A percentile compares a stretch with the other conserved stretches of the same genome.
Evolutionary conservation across 2,329 filamentous ascomycete species (phyloP).

Genomic region (Colletotrichum navitas): DNA sequence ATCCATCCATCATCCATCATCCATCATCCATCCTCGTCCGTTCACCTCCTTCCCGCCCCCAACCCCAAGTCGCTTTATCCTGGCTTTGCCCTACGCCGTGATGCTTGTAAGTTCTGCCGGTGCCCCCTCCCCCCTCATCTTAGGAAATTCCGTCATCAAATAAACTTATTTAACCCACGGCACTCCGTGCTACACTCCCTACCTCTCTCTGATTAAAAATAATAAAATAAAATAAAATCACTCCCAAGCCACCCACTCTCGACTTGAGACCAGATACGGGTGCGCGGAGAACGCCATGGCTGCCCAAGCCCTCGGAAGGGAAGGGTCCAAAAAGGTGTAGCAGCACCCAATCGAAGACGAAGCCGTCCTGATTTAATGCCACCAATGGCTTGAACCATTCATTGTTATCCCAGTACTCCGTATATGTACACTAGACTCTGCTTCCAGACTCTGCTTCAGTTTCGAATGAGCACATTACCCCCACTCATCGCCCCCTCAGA

Average conservation of each 20-base stretch:
- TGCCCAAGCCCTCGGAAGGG: slow-evolving; percentile 32
- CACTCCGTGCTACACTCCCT: not conserved
- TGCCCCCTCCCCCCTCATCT: not conserved
- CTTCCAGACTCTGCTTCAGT: not conserved
- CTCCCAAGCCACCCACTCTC: slow-evolving; percentile 9
- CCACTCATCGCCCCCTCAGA: not conserved
- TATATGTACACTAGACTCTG: not conserved
- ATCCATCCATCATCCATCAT: not conserved
- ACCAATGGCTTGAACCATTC: not conserved
- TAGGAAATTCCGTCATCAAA: slow-evolving; percentile 35
- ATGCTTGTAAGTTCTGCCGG: slow-evolving; percentile 1
- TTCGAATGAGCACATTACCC: not conserved
- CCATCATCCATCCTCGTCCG: slow-evolving; percentile 3
- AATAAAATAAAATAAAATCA: not conserved
- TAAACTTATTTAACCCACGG: slow-evolving; percentile 26
- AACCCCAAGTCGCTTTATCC: slow-evolving; percentile 5
- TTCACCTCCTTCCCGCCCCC: slow-evolving; percentile 17
- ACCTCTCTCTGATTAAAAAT: not conserved
- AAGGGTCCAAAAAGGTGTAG: slow-evolving; percentile 28
- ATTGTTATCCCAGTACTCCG: not conserved
- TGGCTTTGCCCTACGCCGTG: slow-evolving; percentile 10
- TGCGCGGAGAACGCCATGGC: slow-evolving; percentile 17
- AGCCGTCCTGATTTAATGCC: not conserved
- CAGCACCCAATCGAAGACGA: slow-evolving; percentile 25
- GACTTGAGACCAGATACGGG: not conserved